Base-by-base conservation (phyloP, 116 monocot genomes). In the Posidonia oceanica region DNA sequence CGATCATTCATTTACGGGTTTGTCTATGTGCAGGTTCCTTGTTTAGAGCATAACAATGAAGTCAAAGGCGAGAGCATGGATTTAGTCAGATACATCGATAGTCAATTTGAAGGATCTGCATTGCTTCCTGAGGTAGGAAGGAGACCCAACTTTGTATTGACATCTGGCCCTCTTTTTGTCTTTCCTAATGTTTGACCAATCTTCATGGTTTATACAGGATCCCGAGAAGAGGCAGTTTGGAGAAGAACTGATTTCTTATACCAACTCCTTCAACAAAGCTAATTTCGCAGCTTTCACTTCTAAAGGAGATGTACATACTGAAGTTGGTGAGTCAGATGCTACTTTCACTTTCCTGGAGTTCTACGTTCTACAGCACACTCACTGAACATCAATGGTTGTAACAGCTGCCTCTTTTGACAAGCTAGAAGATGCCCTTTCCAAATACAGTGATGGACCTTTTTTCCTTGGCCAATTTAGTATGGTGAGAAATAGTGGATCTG, bases 391-490 rank as follows among this genome's bases (percentile, higher is more conserved):
- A 7, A n/a, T 21, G 23, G 51, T 41, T 56, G 39, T 16, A 20
- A 14, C 70, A 92, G 91, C 60, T 81, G 63, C 76, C 77, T 83
- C 83, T 53, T 77, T 76, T 12, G 84, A 88, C 61, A 88, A 84
- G 53, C 52, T 92, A 36, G 92, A 92, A 76, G 76, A 72, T 69
- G 72, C 72, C 37, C 83, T 91, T 73, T 76, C 75, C 14, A 85
- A 83, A 56, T 88, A 83, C 64, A 72, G 74, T 40, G 87, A 91
- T 67, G 91, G 91, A 15, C 85, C 85, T 4, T 93, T 93, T 66
- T 84, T 89, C 72, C 77, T 89, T 53, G 86, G 84, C 8, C 68
- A 84, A 17, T 93, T 89, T 36, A 89, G 86, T 70, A 40, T 81
- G 74, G 83, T 85, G 71, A 36, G 73, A 54, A 18, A 38, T 70